phyloP scores from a whole-genome alignment of 2,329 filamentous ascomycete species.

The Ophiostoma piceae region DNA sequence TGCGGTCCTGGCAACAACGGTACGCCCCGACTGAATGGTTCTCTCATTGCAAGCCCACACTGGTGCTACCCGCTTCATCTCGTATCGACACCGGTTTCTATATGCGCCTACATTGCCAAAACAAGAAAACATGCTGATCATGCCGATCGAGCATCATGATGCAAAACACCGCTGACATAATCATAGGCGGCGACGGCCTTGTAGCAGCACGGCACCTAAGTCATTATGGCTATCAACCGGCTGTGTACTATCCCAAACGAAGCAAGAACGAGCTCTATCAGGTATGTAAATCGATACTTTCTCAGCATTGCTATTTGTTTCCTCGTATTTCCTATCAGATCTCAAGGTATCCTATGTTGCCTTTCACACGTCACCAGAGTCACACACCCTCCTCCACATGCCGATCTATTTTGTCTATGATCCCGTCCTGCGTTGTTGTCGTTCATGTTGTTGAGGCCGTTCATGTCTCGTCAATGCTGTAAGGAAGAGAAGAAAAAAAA shows the following conservation, averaged over 20 bases:
- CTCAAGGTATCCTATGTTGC: background rate
- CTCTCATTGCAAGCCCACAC: background rate
- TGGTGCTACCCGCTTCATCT: too few species aligned
- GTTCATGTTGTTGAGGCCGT: background rate
- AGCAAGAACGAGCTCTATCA: constrained; percentile 86
- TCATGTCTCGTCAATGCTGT: background rate
- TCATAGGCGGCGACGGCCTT: constrained; percentile 79
- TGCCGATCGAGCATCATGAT: background rate
- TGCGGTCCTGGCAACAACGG: constrained; percentile 79
- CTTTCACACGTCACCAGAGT: background rate
- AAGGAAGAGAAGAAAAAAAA: background rate
- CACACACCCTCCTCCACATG: background rate
- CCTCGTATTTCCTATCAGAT: background rate
- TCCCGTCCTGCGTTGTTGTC: background rate
- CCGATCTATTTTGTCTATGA: background rate
- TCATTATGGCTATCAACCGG: constrained; percentile 86
- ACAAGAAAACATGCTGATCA: background rate
- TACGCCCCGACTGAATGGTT: constrained; percentile 31
- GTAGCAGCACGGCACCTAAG: constrained; percentile 88
- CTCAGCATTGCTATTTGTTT: background rate
- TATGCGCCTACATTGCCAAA: background rate
- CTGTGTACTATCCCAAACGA: constrained; percentile 88
- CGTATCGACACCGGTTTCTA: background rate
- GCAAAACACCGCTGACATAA: background rate
- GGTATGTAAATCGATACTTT: constrained; percentile 41